Evolutionary conservation across 2,329 filamentous ascomycete genomes (phyloP), one percentile per base, ranked within the genome.

Genomic region (Zymoseptoria tritici): DNA sequence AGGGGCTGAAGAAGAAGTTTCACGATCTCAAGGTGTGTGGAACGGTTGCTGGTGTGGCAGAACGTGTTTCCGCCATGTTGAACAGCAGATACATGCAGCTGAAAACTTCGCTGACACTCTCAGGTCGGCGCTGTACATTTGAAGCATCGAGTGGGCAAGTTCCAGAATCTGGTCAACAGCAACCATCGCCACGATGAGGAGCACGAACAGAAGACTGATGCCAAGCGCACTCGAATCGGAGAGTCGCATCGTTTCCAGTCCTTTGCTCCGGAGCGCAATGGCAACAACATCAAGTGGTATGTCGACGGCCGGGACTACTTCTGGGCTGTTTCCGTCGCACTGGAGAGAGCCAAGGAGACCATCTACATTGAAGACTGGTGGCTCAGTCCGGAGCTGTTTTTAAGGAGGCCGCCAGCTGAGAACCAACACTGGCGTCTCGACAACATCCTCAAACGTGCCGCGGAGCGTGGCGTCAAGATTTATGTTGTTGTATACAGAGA

Each of bases 311-410:
- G 91, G 62, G 89, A 97, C 76, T 99, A 99, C 75, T 95, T 94
- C 74, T 96, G 91, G 72, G 88, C 94, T 19, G 91, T 99, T 9
- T 95, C 91, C 0, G 85, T 87, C 36, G 93, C 92, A 0, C 80
- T 97, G n/a, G 92, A 97, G 64, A 82, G 86, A 61, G 94, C 94
- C 46, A 89, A 89, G 70, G 93, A 97, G 76, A 88, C 88, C 52
- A 97, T 99, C 67, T 99, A 97, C 75, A 95, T 99, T 66, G 88
- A 82, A 61, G 94, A 97, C 71, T 99, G 93, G 94, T 97, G 94
- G 94, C 79, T 97, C 13, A 95, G 90, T 3, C 94, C 90, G 0
- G 90, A 94, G 74, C 76, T 94, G 63, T 96, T 93, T 75, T 75
- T 99, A 63, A 85, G 94, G 46, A 83, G 94, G 20, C 92, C 94